Percentiles rank a stretch among this genome's conserved stretches.
Evolutionary conservation across 2,329 filamentous ascomycete species (phyloP).

Genomic region (Penicillium vulpinum): DNA sequence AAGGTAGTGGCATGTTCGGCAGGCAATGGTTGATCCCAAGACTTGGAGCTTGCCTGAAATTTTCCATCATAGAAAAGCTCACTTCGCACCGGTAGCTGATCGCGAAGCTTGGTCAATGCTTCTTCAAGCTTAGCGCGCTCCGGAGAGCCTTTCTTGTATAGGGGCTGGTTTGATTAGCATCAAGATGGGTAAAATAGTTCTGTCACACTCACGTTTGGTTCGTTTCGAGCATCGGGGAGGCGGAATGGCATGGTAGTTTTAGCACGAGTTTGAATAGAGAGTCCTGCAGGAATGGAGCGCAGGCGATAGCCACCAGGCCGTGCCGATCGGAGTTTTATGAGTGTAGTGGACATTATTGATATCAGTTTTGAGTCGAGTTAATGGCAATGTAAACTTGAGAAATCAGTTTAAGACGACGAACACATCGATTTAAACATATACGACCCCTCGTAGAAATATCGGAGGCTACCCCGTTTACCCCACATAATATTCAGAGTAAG

Average conservation of each 20-base stretch:
- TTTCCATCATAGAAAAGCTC: conserved; percentile 32
- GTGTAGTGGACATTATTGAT: conserved; percentile 19
- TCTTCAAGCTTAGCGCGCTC: conserved; percentile 37
- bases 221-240: conserved; percentile 34
- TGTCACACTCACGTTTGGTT: conserved; percentile 35
- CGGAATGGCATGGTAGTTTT: conserved; percentile 33
- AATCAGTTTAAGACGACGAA: not conserved
- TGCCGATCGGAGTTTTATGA: conserved; percentile 20
- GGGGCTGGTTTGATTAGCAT: conserved; percentile 18
- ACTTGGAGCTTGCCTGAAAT: conserved; percentile 24
- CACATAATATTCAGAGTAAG: not conserved
- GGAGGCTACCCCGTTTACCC: conserved; percentile 8
- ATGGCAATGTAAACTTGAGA: not conserved
- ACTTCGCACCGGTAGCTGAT: conserved; percentile 37
- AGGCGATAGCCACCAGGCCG: conserved; percentile 15
- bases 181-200: not conserved
- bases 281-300: conserved; percentile 8
- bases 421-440: conserved; percentile 1
- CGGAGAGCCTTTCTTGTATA: conserved; percentile 31
- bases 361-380: not conserved
- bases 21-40: conserved; percentile 31
- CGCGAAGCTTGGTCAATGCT: conserved; percentile 33
- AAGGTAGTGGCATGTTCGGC: conserved; percentile 55
- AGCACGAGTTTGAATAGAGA: conserved; percentile 20
- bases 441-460: not conserved